A percentile compares a stretch with the other conserved stretches of the same genome.
phyloP scores from a whole-genome alignment of 1,284 basidiomycete species.

The Pterulicium gracile region DNA sequence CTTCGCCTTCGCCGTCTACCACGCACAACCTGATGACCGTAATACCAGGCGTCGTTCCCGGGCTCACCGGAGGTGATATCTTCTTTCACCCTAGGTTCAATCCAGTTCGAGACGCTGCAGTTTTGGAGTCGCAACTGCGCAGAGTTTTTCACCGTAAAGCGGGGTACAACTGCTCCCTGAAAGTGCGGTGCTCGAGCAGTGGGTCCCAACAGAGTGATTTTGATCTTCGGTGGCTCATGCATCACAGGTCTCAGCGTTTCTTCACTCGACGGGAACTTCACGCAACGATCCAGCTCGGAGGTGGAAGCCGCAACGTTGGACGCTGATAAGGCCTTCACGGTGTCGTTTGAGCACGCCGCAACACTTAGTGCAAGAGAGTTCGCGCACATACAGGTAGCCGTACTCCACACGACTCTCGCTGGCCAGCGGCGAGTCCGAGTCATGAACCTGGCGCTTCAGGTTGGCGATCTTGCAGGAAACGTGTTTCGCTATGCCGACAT shows the following conservation, averaged over 20 bases:
- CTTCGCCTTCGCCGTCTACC: slow-evolving; percentile 1
- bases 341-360: slow-evolving; percentile 54
- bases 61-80: slow-evolving; percentile 84
- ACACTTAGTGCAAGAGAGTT: slow-evolving; percentile 68
- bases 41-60: slow-evolving; percentile 48
- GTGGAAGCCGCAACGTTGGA: slow-evolving; percentile 74
- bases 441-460: slow-evolving; percentile 77
- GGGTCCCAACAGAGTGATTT: slow-evolving; percentile 11
- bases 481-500: slow-evolving; percentile 92
- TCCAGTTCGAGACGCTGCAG: slow-evolving; percentile 53
- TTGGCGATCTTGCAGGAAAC: slow-evolving; percentile 79
- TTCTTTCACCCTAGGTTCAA: slow-evolving; percentile 91
- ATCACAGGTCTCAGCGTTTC: slow-evolving; percentile 59
- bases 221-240: slow-evolving; percentile 3
- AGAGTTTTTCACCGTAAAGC: slow-evolving; percentile 66
- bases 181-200: slow-evolving; percentile 86
- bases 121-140: slow-evolving; percentile 65
- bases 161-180: slow-evolving; percentile 75
- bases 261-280: slow-evolving; percentile 76
- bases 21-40: slow-evolving; percentile 5
- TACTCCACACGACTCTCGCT: slow-evolving; percentile 74
- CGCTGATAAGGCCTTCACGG: slow-evolving; percentile 72
- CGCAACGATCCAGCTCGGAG: slow-evolving; percentile 66
- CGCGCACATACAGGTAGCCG: slow-evolving; percentile 84
- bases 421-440: slow-evolving; percentile 83